Evolutionary conservation across 2,329 filamentous ascomycete species (phyloP), one percentile per base, ranked within the genome.

Genomic region (Pseudogymnoascus sp.): DNA sequence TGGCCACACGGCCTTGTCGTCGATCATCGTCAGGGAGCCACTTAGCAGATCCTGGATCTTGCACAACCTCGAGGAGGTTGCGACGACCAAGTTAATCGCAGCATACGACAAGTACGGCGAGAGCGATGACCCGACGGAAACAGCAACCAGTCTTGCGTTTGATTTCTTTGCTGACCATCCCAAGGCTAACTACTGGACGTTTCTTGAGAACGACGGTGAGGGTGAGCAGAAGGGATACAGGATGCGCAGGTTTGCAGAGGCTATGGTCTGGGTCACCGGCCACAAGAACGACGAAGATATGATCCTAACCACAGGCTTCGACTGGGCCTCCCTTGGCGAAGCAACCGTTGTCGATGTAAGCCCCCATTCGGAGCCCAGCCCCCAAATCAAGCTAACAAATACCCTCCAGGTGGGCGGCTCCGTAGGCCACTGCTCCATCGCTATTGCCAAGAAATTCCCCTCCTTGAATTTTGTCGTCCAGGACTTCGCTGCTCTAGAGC

Each of bases 11-110:
- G 68, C 68, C 7, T 56, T 63, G 4, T 68, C 66, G 5, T 53
- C 59, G 1, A 83, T 86, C 69, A 65, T 78, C 2, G 64, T 72
- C 1, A 67, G 72, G 16, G 70, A 74, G 40, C 67, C 65, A 2
- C 61, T 65, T 11, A 47, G 42, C 21, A 47, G 21, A 14, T 47
- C 42, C 13, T 26, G 21, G 42, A 26, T 47, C 42, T n/a, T 47
- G 21, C 42, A 47, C 11, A 26, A 26, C 42, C 26, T 47, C 6
- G 42, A 47, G n/a, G 42, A 47, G n/a, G n/a, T 47, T 6, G 42
- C 7, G 5, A 47, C 21, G 2, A 26, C 11, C 42, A 47, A 26
- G 21, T 47, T 47, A 13, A 11, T 47, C 11, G 42, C 26, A 7
- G 21, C 42, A n/a, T 24, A 26, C 13, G 21, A 47, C 11, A 26